phyloP scores from a whole-genome alignment of 495 filamentous ascomycete genomes.

The Xanthoparmelia taractica region DNA sequence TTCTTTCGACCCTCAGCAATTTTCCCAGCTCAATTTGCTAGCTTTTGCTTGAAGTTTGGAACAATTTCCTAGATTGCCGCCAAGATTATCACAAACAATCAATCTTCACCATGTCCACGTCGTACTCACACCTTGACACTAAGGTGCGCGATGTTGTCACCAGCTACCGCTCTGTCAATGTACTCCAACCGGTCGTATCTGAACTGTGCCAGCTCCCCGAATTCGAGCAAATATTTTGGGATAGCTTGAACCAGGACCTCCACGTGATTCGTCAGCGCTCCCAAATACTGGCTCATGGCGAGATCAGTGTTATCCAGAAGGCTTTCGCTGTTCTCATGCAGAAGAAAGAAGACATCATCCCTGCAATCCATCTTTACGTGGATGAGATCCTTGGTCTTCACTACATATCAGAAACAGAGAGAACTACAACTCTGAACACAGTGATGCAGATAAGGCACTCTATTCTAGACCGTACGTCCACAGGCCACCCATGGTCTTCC shows the following conservation, averaged over 20 bases:
- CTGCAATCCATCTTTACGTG: slow-evolving; percentile 36
- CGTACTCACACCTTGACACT: not conserved
- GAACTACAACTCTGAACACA: slow-evolving; percentile 17
- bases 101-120: slow-evolving; percentile 3
- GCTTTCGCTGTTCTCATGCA: slow-evolving; percentile 33
- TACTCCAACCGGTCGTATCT: slow-evolving; percentile 17
- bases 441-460: slow-evolving; percentile 22
- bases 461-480: slow-evolving; percentile 24
- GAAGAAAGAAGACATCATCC: slow-evolving; percentile 27
- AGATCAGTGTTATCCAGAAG: slow-evolving; percentile 39
- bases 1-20: not conserved
- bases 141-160: slow-evolving; percentile 9
- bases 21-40: no score
- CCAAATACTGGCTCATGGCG: slow-evolving; percentile 31
- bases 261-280: slow-evolving; percentile 32
- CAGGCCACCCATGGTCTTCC: not conserved
- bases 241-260: slow-evolving; percentile 18
- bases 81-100: no score
- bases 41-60: not conserved
- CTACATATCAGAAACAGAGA: slow-evolving; percentile 15
- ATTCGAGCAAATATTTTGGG: slow-evolving; percentile 10
- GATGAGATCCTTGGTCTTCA: slow-evolving; percentile 36
- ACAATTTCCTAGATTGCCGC: no score
- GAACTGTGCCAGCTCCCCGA: slow-evolving; percentile 8
- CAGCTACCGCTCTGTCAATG: slow-evolving; percentile 8